Evolutionary conservation across 192 early-diverging fungal species (phyloP).

Genomic region (Backusella mclennaniae): DNA sequence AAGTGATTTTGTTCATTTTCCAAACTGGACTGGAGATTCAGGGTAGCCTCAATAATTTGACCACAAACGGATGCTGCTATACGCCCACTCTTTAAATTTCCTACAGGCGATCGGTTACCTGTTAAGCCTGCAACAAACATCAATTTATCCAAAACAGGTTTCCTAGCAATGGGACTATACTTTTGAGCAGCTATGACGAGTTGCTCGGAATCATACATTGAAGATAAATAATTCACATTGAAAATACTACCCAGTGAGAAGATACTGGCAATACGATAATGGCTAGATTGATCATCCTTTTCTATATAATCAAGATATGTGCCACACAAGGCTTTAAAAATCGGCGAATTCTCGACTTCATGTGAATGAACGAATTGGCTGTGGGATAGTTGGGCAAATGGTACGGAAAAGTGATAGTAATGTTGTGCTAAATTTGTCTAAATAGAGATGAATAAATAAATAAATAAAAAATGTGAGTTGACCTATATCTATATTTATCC

Average conservation of each 20-base stretch:
- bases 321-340: slow-evolving; percentile 14
- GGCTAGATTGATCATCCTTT: slow-evolving; percentile 5
- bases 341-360: not conserved
- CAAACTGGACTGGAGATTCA: slow-evolving; percentile 23
- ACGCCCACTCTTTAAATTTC: slow-evolving; percentile 49
- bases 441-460: slow-evolving; percentile 1
- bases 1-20: not conserved
- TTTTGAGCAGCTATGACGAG: slow-evolving; percentile 2
- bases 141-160: slow-evolving; percentile 16
- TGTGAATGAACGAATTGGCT: not conserved
- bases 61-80: slow-evolving; percentile 45
- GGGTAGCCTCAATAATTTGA: slow-evolving; percentile 27
- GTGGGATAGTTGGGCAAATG: slow-evolving; percentile 22
- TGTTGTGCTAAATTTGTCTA: slow-evolving; percentile 19
- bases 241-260: slow-evolving; percentile 31
- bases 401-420: slow-evolving; percentile 29
- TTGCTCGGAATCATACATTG: not conserved
- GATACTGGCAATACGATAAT: slow-evolving; percentile 20
- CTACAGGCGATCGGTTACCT: not conserved
- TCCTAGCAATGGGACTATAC: not conserved
- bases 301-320: slow-evolving; percentile 16
- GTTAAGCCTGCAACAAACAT: slow-evolving; percentile 25
- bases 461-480: not conserved
- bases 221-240: slow-evolving; percentile 23
- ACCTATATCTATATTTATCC: not conserved